Percentiles rank a stretch among this genome's conserved stretches.
phyloP scores from a whole-genome alignment of 768 basidiomycete species.

The Suillus subalutaceus region DNA sequence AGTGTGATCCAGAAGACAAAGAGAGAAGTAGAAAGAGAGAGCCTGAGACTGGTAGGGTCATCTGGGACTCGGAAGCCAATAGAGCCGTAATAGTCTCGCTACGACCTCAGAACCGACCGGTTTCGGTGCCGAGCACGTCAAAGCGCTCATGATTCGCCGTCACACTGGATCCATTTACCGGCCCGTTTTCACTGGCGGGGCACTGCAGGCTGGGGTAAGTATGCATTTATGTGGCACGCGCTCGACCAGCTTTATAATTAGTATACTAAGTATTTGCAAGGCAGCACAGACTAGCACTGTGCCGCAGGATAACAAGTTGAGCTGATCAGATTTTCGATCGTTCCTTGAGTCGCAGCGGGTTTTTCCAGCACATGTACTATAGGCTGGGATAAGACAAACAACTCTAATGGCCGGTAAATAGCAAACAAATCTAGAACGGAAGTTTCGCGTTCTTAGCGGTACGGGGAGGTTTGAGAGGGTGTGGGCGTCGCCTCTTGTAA shows the following conservation, averaged over 20 bases:
- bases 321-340: background rate
- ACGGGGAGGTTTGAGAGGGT: constrained; percentile 59
- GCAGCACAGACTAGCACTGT: background rate
- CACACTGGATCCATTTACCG: background rate
- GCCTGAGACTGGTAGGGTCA: background rate
- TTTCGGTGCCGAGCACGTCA: background rate
- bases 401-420: background rate
- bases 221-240: background rate
- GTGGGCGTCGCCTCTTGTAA: constrained; percentile 46
- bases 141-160: background rate
- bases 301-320: background rate
- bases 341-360: background rate
- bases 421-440: constrained; percentile 49
- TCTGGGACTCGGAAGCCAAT: background rate
- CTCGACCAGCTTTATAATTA: background rate
- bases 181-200: background rate
- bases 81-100: background rate
- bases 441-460: constrained; percentile 54
- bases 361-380: background rate
- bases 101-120: background rate
- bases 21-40: background rate
- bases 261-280: background rate
- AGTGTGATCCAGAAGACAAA: background rate
- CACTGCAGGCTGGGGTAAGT: background rate
- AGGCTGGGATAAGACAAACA: background rate